Percentiles rank a stretch among this genome's conserved stretches.
Conservation (phyloP, 148 eudicot species). For the Camellia sinensis region DNA sequence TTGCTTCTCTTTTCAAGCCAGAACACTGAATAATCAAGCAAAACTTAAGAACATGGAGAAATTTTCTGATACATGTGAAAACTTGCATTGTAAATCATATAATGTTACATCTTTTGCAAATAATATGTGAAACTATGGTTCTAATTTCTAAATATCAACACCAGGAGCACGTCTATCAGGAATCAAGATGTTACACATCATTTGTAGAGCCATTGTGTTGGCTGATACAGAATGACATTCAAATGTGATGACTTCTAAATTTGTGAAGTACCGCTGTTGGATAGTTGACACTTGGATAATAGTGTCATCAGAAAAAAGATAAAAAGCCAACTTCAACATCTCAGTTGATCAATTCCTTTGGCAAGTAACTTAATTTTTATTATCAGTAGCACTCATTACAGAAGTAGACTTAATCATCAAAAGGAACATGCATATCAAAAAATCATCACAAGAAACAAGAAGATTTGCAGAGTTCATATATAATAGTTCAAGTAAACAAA, state of each 20-base stretch:
- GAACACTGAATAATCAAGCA: conserved; percentile 64
- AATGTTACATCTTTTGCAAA: background rate
- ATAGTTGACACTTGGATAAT: background rate
- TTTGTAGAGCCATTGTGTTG: background rate
- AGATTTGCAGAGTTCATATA: background rate
- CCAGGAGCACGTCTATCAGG: background rate
- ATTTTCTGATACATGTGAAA: background rate
- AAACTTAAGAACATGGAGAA: conserved; percentile 22
- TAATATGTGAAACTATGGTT: background rate
- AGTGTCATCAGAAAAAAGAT: background rate
- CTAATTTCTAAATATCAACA: conserved; percentile 6
- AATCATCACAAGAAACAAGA: background rate
- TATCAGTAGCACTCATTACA: background rate
- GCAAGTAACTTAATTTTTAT: too few species aligned
- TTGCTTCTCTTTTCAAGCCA: conserved; percentile 87
- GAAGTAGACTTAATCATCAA: background rate
- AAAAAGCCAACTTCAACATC: too few species aligned
- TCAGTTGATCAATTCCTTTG: too few species aligned
- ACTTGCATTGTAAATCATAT: background rate
- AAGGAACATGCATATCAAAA: background rate
- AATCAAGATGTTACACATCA: conserved; percentile 4
- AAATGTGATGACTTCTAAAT: too few species aligned
- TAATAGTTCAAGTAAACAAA: background rate
- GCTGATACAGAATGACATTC: background rate
- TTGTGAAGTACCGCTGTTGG: background rate